Base-by-base conservation (phyloP, 2,329 filamentous ascomycete species). In the Westerdykella ornata region DNA sequence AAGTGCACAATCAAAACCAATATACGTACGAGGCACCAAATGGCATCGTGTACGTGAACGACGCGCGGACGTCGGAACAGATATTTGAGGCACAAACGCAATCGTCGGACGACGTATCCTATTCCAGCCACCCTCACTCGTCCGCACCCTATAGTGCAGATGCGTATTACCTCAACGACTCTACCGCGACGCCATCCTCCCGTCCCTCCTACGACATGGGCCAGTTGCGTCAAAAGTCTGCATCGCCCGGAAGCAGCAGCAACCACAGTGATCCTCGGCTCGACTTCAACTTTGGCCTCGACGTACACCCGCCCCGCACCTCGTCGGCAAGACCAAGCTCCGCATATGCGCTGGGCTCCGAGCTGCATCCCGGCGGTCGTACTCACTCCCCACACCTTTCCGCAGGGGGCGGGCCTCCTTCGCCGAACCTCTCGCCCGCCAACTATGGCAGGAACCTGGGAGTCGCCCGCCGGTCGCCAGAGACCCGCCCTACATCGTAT, bases 321-420 rank as follows among this genome's bases (percentile, higher is more conserved):
- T 79, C 78, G 12, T 61, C 84, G 47, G 75, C 77, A 31, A 76
- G 89, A 38, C 88, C 88, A 4, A 75, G 75, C 17, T 95, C 89
- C 11, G 73, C 82, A 4, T 89, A 88, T 63, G 92, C 86, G 2
- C 73, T 78, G 12, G 77, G 77, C 36, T 88, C 85, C 13, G 88
- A 94, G 36, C 68, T 80, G 46, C 76, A 75, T 19, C 68, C 70
- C 26, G 78, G 82, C 39, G 81, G 82, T 26, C 79, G 83, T 26
- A 71, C 70, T 48, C 68, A 72, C 30, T 78, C 77, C 14, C 74
- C 75, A 13, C 67, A 66, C 39, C 60, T 73, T 20, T 78, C 75
- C 13, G 66, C 65, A 5, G 49, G 71, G 63, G 33, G 68, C 60
- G 3, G 66, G 62, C 56, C 58, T 53, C 47, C 69, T 12, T 63